These are phyloP conservation scores for Steccherinum ochraceum DNA, from an alignment of 768 basidiomycete genomes.

Conservation along the genomic window DNA sequence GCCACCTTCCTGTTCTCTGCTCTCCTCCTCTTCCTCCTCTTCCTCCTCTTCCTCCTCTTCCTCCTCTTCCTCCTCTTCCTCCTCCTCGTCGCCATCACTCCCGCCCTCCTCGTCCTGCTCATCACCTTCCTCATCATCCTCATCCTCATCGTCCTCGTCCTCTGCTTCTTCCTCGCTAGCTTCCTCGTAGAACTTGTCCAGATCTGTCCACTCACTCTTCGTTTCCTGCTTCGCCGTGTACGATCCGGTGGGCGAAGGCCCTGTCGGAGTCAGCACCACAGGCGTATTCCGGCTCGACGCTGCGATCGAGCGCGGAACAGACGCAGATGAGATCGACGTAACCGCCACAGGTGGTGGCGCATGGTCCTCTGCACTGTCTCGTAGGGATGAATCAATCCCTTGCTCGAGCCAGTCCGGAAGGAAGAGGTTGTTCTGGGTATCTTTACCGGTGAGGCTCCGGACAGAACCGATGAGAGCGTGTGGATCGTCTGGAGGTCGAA, in stretches of 20 bases:
- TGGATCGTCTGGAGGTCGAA: constrained; percentile 30
- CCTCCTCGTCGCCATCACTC: constrained; percentile 24
- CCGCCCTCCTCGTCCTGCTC: constrained; percentile 25
- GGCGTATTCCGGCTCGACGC: constrained; percentile 33
- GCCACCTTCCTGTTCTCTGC: constrained; percentile 7
- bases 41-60: constrained; percentile 21
- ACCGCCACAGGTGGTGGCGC: constrained; percentile 17
- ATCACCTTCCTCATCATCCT: constrained; percentile 16
- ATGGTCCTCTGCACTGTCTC: constrained; percentile 59
- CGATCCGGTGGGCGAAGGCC: constrained; percentile 38
- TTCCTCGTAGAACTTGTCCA: constrained; percentile 72
- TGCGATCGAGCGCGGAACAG: constrained; percentile 24
- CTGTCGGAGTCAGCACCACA: constrained; percentile 51
- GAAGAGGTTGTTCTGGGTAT: constrained; percentile 41
- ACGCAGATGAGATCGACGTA: constrained; percentile 29
- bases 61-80: constrained; percentile 13
- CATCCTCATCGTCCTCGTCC: constrained; percentile 21
- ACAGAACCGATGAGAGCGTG: constrained; percentile 58
- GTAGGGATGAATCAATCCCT: constrained; percentile 72
- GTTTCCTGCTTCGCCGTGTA: constrained; percentile 28
- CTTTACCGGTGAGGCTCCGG: constrained; percentile 51
- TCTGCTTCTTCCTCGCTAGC: constrained; percentile 28
- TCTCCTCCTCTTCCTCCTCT: constrained; percentile 23
- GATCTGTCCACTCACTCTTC: constrained; percentile 38
- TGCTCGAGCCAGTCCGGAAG: constrained; percentile 87